Base-by-base conservation (phyloP, 1,139 yeast species). In the Taiozyma sp. region DNA sequence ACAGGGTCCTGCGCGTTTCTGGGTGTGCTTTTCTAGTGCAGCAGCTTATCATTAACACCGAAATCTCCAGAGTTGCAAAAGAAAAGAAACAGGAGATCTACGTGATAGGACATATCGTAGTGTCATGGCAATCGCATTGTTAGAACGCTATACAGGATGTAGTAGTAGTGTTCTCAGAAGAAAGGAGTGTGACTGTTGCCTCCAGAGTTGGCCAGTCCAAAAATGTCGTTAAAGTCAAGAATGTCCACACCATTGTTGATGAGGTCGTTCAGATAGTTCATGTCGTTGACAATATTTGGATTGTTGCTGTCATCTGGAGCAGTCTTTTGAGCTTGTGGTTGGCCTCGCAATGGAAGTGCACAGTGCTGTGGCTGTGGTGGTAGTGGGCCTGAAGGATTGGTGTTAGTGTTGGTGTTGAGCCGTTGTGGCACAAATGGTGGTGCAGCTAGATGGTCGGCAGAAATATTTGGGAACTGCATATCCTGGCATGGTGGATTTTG, bases 221-320 rank as follows among this genome's bases (percentile, higher is more conserved):
- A 44, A 19, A 50, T 22, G 13, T 41, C 36, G 23, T 50, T 49
- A n/a, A 50, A 12, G 28, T 50, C 52, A 14, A 19, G 14, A 49
- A 48, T 47, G 28, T 50, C 50, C 27, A 50, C n/a, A 13, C 38
- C 43, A 9, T 45, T 43, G 36, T 50, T 47, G 16, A 50, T 41
- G n/a, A 50, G 40, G 4, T 47, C 34, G 19, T 44, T 50, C 45
- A 50, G 36, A 8, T 44, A 43, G 24, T 28, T 39, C 39, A 22
- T 28, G 13, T 48, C 45, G 28, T 4, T 30, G 14, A 38, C 22
- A 9, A 12, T 19, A 19, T 14, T 14, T 6, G 4, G 23, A 9
- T 19, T 38, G 19, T 38, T 38, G 19, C 5, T 32, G 13, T 32
- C 14, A 14, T 16, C 4, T 38, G 41, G 41, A 19, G 2, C 12